Evolutionary conservation across 1,284 basidiomycete species (phyloP).

Genomic region (Veloboletus limbatus): DNA sequence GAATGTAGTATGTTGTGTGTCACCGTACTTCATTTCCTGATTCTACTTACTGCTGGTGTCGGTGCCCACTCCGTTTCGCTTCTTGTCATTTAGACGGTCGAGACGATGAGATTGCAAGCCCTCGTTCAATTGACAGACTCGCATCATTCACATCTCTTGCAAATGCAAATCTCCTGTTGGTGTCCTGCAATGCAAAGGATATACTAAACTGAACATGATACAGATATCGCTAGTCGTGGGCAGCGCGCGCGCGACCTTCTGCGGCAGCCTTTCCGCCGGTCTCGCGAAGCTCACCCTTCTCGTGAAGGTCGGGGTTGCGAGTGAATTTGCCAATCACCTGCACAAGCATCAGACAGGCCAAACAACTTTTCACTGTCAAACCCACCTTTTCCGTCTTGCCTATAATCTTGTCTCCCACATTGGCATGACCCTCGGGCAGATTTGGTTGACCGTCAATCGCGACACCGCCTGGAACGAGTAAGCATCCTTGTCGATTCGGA

Average conservation of each 20-base stretch:
- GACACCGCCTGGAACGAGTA: slow-evolving; percentile 37
- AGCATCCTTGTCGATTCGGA: not conserved
- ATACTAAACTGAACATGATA: not conserved
- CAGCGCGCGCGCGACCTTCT: slow-evolving; percentile 39
- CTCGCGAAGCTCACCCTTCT: slow-evolving; percentile 56
- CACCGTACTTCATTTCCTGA: too few species aligned
- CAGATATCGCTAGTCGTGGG: slow-evolving; percentile 36
- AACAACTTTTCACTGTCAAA: not conserved
- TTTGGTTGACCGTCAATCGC: slow-evolving; percentile 42
- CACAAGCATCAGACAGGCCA: not conserved
- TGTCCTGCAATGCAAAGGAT: too few species aligned
- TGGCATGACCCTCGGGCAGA: slow-evolving; percentile 41
- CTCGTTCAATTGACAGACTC: too few species aligned
- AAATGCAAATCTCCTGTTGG: too few species aligned
- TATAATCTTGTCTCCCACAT: slow-evolving; percentile 46
- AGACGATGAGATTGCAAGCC: too few species aligned
- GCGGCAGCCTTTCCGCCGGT: slow-evolving; percentile 49
- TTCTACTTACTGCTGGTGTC: too few species aligned
- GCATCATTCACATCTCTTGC: too few species aligned
- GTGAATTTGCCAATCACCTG: slow-evolving; percentile 51
- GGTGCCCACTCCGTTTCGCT: not conserved
- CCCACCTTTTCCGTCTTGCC: slow-evolving; percentile 55
- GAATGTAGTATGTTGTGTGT: slow-evolving; percentile 17
- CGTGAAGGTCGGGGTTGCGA: slow-evolving; percentile 48
- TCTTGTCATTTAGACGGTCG: too few species aligned